These are phyloP conservation scores for Podila epicladia DNA, from an alignment of 192 early-diverging fungal genomes.

Conservation along the genomic window DNA sequence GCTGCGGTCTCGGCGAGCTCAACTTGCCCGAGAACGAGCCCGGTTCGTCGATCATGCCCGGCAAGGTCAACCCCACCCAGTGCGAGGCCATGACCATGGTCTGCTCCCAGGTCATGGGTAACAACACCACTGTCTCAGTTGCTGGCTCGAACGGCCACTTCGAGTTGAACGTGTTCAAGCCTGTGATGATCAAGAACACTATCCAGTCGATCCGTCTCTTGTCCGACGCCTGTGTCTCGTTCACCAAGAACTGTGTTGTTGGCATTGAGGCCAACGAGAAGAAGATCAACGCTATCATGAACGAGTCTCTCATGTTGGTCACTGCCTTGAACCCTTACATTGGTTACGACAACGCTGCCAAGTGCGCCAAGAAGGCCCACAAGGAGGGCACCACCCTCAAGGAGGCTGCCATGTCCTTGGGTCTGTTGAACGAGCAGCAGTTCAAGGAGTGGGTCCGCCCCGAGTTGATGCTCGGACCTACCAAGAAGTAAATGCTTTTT, in stretches of 20 bases:
- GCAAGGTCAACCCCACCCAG: constrained; percentile 99
- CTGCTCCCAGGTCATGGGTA: constrained; percentile 98
- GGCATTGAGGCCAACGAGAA: constrained; percentile 96
- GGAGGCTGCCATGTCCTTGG: constrained; percentile 91
- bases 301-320: constrained; percentile 97
- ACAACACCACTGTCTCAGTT: constrained; percentile 93
- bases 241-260: constrained; percentile 95
- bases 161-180: constrained; percentile 99
- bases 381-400: constrained; percentile 87
- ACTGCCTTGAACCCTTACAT: constrained; percentile 99
- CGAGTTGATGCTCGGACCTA: constrained; percentile 83
- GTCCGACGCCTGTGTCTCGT: constrained; percentile 87
- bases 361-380: constrained; percentile 97
- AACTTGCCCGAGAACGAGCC: constrained; percentile 98
- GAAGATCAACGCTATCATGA: constrained; percentile 86
- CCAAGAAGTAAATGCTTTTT: constrained; percentile 39
- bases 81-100: constrained; percentile 99
- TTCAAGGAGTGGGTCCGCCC: constrained; percentile 98
- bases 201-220: constrained; percentile 93
- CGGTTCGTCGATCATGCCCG: constrained; percentile 99
- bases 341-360: constrained; percentile 85
- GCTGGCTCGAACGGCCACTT: constrained; percentile 98
- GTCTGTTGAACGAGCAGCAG: constrained; percentile 87
- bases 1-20: constrained; percentile 98
- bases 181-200: constrained; percentile 98